Percentiles rank a stretch among this genome's conserved stretches.
These are phyloP conservation scores for Phialemoniopsis sp. DNA, from an alignment of 2,329 filamentous ascomycete species.

Conservation along the genomic window DNA sequence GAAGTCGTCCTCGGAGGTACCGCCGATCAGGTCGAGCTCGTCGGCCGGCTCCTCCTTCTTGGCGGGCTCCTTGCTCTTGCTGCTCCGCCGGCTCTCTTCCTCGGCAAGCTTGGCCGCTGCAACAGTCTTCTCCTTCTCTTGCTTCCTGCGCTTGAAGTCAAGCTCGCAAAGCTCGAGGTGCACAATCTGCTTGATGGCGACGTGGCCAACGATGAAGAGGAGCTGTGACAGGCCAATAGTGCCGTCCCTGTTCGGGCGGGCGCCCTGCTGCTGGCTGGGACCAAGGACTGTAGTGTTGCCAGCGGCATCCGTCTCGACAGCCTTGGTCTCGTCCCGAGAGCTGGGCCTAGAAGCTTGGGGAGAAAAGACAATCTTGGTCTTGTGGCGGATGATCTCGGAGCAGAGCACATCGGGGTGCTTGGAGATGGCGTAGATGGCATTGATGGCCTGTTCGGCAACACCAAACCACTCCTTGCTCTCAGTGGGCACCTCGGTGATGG, in stretches of 20 bases:
- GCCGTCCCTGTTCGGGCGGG: conserved; percentile 56
- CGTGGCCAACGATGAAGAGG: conserved; percentile 90
- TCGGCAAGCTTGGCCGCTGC: conserved; percentile 37
- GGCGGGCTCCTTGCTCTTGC: conserved; percentile 35
- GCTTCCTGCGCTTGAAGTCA: conserved; percentile 95
- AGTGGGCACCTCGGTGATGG: conserved; percentile 79
- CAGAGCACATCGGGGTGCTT: conserved; percentile 93
- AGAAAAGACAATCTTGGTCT: conserved; percentile 76
- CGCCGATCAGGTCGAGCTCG: conserved; percentile 93
- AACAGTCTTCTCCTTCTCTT: conserved; percentile 74
- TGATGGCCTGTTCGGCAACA: conserved; percentile 92
- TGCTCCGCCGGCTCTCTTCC: conserved; percentile 19
- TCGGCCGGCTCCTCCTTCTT: conserved; percentile 68
- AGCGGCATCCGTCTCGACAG: conserved; percentile 17
- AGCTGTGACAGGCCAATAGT: conserved; percentile 82
- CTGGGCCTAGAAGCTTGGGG: conserved; percentile 36
- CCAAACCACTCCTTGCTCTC: conserved; percentile 96
- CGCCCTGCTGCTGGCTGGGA: conserved; percentile 8
- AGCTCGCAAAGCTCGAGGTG: conserved; percentile 96
- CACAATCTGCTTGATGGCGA: conserved; percentile 98
- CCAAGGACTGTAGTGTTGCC: conserved; percentile 16
- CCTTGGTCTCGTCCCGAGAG: conserved; percentile 39
- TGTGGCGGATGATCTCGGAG: conserved; percentile 82
- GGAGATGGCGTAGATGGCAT: conserved; percentile 88
- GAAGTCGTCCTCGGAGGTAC: conserved; percentile 92